Evolutionary conservation across 371 early-diverging fungal genomes (phyloP), one percentile per base, ranked within the genome.

Genomic region (Circinella minor): DNA sequence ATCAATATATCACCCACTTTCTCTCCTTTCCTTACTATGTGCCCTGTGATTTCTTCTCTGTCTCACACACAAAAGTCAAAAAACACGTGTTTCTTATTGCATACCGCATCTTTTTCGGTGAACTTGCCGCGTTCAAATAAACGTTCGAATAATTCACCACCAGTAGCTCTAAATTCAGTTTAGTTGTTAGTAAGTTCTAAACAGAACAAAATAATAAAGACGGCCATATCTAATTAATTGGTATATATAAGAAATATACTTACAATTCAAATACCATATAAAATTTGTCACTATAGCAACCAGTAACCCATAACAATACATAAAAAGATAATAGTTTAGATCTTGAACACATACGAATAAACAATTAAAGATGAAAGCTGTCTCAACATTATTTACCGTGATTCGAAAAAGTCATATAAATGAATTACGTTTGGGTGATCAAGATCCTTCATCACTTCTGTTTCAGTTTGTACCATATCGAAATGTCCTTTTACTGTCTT

Each of bases 101-200:
- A n/a, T 65, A 65, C 65, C 0, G 96, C 96, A 72, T 97, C 96
- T 47, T 86, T 86, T 72, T 97, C 98, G 3, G 95, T 90, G 67
- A 94, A 96, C 65, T 86, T 87, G 4, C 96, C 98, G 38, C 89
- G 87, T 46, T 91, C 89, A 71, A 92, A 85, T 57, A 97, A 91
- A 62, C 92, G 88, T 60, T 95, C 93, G 79, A 97, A 96, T 61
- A 97, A 83, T 79, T 96, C 96, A 43, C 96, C 96, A 47, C 96
- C 97, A 55, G 89, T 87, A 36, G 89, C 92, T 20, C 88, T 90
- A 70, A 57, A 27, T 47, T 39, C 4, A 14, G 39, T 54, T 69
- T 49, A 55, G 48, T 13, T 36, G 18, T 66, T 27, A 11, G 38
- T 11, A 43, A 43, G 27, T 27, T 27, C 27, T 27, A 27, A 27